Evolutionary conservation across 768 basidiomycete species (phyloP).

Genomic region (Lactifluus subvellereus): DNA sequence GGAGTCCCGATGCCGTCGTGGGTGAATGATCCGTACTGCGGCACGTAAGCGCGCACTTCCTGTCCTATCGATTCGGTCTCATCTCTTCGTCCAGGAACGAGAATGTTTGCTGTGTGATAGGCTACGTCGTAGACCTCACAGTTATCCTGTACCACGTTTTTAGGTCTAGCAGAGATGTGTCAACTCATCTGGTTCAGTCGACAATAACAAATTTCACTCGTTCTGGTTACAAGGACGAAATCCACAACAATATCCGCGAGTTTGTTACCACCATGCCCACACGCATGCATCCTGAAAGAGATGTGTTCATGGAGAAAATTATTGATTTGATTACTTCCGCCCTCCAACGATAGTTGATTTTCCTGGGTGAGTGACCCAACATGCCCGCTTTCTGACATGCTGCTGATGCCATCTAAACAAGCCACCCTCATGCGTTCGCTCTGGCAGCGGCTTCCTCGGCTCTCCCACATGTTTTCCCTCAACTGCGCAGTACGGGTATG

Average conservation of each 20-base stretch:
- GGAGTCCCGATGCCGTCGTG: background rate
- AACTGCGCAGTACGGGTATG: background rate
- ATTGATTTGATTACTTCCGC: background rate
- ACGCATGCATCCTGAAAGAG: background rate
- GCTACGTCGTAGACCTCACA: slow-evolving; percentile 11
- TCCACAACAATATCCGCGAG: background rate
- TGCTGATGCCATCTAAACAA: no score
- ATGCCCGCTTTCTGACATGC: background rate
- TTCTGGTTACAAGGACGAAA: background rate
- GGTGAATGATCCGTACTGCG: background rate
- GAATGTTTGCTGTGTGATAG: slow-evolving; percentile 4
- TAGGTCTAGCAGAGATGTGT: background rate
- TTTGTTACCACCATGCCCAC: background rate
- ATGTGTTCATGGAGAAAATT: background rate
- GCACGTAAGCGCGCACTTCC: background rate
- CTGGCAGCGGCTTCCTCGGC: background rate
- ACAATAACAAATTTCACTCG: background rate
- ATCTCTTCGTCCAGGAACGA: background rate
- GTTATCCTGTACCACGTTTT: background rate
- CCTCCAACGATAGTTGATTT: background rate
- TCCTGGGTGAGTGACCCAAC: background rate
- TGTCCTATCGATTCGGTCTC: background rate
- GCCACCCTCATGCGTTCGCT: background rate
- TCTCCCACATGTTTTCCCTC: background rate
- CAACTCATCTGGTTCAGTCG: background rate